Evolutionary conservation across 805 yeast species (phyloP), one percentile per base, ranked within the genome.

Genomic region (Metschnikowia bowlesiae): DNA sequence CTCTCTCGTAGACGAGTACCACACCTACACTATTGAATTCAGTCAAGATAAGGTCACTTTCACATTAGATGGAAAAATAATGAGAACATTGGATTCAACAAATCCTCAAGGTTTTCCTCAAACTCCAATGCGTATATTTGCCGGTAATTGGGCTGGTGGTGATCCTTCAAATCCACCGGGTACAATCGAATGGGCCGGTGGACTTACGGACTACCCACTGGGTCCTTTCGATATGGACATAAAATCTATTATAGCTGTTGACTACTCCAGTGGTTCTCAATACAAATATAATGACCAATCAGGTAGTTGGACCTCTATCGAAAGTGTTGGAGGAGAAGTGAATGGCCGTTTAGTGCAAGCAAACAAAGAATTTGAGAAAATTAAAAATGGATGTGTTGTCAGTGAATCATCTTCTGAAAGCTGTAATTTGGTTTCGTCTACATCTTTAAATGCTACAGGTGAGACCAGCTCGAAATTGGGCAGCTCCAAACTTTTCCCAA

Each of bases 21-120:
- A 87, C 66, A 89, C 84, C 49, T 91, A 90, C 68, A 83, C 94
- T 7, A 68, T 91, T 49, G 96, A 89, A 57, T 90, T 97, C 97
- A 81, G 84, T 2, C 70, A 80, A 57, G 84, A 83, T 39, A 62
- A 71, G 7, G 70, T 86, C 38, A 73, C 78, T 8, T 91, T 95
- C 90, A 80, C 78, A 50, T 59, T 89, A 28, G 95, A 91, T 61
- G 95, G 92, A 30, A 62, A 55, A 7, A 73, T 75, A 0, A 81
- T 88, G 8, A 82, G 97, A 73, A 79, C 87, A 1, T 69, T 91
- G 48, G 39, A 62, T 9, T 74, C 80, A 50, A 68, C 71, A 49
- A 64, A 63, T 50, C 71, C 83, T 22, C 76, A 81, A 62, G 96
- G 96, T 5, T 91, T 80, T 67, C 97, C 97, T 39, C 96, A 90